Base-by-base conservation (phyloP, 2,329 filamentous ascomycete species). In the Chrysoporthe cubensis region DNA sequence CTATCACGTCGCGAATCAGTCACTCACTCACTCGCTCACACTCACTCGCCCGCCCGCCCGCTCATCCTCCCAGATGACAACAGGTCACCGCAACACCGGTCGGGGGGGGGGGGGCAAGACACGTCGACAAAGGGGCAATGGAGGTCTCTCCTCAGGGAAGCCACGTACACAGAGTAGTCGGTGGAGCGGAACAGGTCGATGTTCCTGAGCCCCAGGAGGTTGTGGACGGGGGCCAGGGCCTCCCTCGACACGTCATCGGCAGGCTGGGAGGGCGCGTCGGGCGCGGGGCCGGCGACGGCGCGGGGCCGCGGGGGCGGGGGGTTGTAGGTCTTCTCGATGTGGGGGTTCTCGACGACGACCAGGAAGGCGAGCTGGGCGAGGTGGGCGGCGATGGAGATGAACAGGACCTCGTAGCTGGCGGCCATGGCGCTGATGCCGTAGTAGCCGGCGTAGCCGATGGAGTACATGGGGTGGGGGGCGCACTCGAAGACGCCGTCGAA, bases 401-500 rank as follows among this genome's bases (percentile, higher is more conserved):
- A 94, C 62, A 99, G 87, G 68, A 99, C 95, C 75, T 95, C 94
- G 81, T 98, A 98, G 84, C 96, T 99, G 70, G 95, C 95, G 59
- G 94, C 94, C 91, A 99, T 96, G 82, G 97, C 90, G 69, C 95
- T 97, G 76, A 98, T 97, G 73, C 96, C 96, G 78, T 99, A 99
- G 82, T 96, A 99, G 59, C 96, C 96, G 64, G 93, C 94, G 79
- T 99, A 99, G 50, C 96, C 96, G 75, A 98, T 95, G 66, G 94
- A 97, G 81, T 98, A 98, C 95, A 98, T 98, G 71, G 95, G 95
- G 78, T 98, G 96, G 43, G 96, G 96, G 26, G 96, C 96, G 90
- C 99, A 96, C 81, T 99, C 96, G 78, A 98, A 99, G 71, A 99
- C 96, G 66, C 96, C 96, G 77, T 99, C 96, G 79, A 99, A 99